phyloP scores from a whole-genome alignment of 1,284 basidiomycete species.

The Malassezia brasiliensis region DNA sequence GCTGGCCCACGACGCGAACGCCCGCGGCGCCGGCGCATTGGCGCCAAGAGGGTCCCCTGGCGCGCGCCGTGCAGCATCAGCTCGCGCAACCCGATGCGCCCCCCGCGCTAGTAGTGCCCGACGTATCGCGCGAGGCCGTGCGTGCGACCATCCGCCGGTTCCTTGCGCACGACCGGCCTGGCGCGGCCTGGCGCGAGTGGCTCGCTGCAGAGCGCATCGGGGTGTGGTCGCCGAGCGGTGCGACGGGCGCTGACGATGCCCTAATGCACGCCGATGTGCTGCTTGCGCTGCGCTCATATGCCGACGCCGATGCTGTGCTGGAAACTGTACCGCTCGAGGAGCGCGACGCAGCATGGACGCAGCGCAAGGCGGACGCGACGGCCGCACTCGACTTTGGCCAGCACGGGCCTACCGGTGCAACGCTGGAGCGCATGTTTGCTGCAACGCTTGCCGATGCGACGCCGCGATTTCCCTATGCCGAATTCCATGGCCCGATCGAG shows the following conservation, averaged over 20 bases:
- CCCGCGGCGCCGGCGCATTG: constrained; percentile 4
- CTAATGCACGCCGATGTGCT: constrained; percentile 13
- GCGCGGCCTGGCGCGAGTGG: constrained; percentile 18
- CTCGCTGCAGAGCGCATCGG: constrained; percentile 7
- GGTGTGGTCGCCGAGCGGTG: not conserved
- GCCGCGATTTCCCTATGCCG: constrained; percentile 28
- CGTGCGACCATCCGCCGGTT: not conserved
- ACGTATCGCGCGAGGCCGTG: not conserved
- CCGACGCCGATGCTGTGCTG: constrained; percentile 9
- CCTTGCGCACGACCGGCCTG: constrained; percentile 6
- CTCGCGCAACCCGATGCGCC: not conserved
- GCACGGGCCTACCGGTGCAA: constrained; percentile 23
- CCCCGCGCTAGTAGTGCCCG: not conserved
- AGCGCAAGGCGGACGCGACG: constrained; percentile 17
- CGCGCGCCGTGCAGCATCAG: constrained; percentile 1
- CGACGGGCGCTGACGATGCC: not conserved
- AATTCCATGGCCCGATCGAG: constrained; percentile 33
- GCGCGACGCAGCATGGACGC: constrained; percentile 19
- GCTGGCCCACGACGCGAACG: constrained; percentile 12
- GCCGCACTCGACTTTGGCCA: constrained; percentile 18
- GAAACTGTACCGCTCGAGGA: not conserved
- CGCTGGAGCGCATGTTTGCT: constrained; percentile 30
- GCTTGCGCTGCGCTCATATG: constrained; percentile 4
- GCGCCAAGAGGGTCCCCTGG: constrained; percentile 31
- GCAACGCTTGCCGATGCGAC: constrained; percentile 26